These are phyloP conservation scores for Aspergillus cavernicola DNA, from an alignment of 495 filamentous ascomycete genomes.

Conservation along the genomic window DNA sequence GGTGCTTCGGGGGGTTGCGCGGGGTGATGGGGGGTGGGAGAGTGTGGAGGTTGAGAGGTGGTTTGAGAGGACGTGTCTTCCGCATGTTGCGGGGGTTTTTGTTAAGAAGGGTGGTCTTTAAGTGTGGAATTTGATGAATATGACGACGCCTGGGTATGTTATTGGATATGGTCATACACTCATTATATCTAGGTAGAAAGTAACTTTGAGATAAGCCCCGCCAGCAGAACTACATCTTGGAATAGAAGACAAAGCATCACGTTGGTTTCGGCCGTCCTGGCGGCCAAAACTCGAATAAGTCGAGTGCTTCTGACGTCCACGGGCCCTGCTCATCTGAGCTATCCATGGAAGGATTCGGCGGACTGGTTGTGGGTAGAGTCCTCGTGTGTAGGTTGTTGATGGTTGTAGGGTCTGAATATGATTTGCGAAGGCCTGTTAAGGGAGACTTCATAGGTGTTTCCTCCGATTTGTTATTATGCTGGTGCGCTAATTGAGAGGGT, in stretches of 20 bases:
- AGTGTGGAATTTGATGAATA: neutral
- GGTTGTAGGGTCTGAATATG: slow-evolving; percentile 32
- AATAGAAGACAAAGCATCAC: slow-evolving; percentile 1
- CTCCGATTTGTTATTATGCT: neutral
- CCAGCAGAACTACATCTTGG: slow-evolving; percentile 19
- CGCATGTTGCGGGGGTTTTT: slow-evolving; percentile 54
- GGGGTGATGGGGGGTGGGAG: slow-evolving; percentile 50
- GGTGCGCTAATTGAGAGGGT: neutral
- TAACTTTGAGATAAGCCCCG: neutral
- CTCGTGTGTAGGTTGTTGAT: slow-evolving; percentile 13
- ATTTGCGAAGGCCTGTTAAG: slow-evolving; percentile 28
- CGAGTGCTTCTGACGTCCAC: slow-evolving; percentile 58
- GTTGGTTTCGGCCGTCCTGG: slow-evolving; percentile 34
- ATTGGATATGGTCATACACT: neutral
- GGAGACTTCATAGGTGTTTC: slow-evolving; percentile 16
- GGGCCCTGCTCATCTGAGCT: slow-evolving; percentile 35
- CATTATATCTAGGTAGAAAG: neutral
- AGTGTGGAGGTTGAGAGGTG: slow-evolving; percentile 49
- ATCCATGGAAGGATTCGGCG: slow-evolving; percentile 14
- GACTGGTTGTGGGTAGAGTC: slow-evolving; percentile 17
- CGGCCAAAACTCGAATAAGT: slow-evolving; percentile 57
- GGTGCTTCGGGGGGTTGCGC: slow-evolving; percentile 43
- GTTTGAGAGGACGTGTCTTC: slow-evolving; percentile 46
- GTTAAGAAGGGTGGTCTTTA: slow-evolving; percentile 34
- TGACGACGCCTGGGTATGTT: neutral